Evolutionary conservation across 768 basidiomycete genomes (phyloP), one percentile per base, ranked within the genome.

Genomic region (Ephemerocybe angulata): DNA sequence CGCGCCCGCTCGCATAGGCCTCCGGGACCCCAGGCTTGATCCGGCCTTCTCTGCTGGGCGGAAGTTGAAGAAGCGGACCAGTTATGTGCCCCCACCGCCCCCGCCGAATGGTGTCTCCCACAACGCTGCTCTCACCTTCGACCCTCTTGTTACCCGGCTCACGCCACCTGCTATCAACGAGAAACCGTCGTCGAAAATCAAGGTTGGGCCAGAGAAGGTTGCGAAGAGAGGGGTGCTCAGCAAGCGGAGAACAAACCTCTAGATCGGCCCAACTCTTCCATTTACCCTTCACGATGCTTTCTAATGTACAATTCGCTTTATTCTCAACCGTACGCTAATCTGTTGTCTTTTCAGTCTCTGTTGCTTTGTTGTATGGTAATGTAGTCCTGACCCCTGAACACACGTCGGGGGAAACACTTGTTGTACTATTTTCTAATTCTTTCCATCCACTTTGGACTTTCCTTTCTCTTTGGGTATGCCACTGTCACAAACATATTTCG

Each of bases 151-250:
- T n/a, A 38, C 27, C 56, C 64, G 5, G 59, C 65, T 64, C 37
- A 64, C 66, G 31, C 64, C 66, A 13, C 68, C 67, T 35, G 6
- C 49, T 30, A 27, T 28, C 21, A 24, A 30, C 21, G 31, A 52
- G 13, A 8, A 28, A 28, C 11, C 48, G 21, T 15, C 35, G 24
- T 17, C 11, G 21, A 7, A 10, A 10, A 3, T n/a, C 19, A 50
- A 50, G 48, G n/a, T 19, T 33, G n/a, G 4, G 12, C 10, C 29
- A 10, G 55, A 73, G 33, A 73, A 68, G 59, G 58, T 55, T 24
- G 62, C 67, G 17, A 74, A 72, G 60, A 71, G 69, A n/a, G n/a
- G n/a, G 54, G 63, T 77, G 7, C 64, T 79, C 56, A 80, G 75
- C 64, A 80, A 79, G 62, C 70, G 73, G 52, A 69, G 72, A 57